Evolutionary conservation across 148 eudicot genomes (phyloP), one percentile per base, ranked within the genome.

Genomic region (Dysphania ambrosioides): DNA sequence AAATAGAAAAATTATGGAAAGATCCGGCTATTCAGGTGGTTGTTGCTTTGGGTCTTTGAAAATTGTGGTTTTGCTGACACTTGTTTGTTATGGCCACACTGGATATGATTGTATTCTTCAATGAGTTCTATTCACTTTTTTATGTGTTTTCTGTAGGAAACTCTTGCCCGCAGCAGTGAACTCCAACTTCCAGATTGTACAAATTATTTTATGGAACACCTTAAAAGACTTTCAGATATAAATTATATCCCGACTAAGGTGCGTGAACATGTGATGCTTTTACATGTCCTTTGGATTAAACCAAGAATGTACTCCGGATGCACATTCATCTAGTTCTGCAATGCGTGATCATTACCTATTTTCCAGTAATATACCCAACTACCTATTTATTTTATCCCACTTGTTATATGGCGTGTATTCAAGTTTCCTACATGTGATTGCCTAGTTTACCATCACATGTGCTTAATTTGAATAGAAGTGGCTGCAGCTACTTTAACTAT

Each of bases 171-270:
- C 77, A 91, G 92, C 72, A 90, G 86, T 85, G 92, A 88, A 74
- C 91, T 95, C 79, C 98, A 92, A 85, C 83, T 95, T 81, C 98
- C 97, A 26, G 97, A 95, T 67, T 92, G 96, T 70, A 82, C 92
- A 29, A 77, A 78, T 67, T 92, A 87, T 85, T 92, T 95, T 76
- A 90, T 95, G 96, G 93, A 90, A 76, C 91, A 95, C 72, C 74
- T 95, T 72, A 84, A 81, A 31, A 90, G 98, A 81, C 78, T 95
- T 76, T 85, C 96, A 53, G 96, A 90, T 61, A 73, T 63, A 26
- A 79, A 89, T 79, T 95, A 95, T 79, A 77, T 86, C 70, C 98
- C 98, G 15, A 92, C 92, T 47, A 95, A 95, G 97, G 98, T 94
- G 82, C 27, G 68, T 63, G n/a, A n/a, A n/a, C n/a, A n/a, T n/a